Percentiles rank a stretch among this genome's conserved stretches.
Conservation (phyloP, 2,329 filamentous ascomycete species). For the Scorias spongiosa region DNA sequence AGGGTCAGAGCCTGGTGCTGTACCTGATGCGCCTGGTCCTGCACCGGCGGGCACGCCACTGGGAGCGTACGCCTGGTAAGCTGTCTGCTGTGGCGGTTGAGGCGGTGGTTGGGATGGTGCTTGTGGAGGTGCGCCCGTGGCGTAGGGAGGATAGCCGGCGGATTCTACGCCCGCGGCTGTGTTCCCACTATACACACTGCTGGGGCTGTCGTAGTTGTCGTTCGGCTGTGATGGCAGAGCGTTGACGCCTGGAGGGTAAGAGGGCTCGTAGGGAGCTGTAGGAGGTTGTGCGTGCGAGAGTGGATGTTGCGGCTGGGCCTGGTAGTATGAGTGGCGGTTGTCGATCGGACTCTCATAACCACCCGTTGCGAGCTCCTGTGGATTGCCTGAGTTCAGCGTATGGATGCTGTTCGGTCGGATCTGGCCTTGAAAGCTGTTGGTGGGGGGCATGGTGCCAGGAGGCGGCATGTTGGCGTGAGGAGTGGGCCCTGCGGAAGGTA, state of each 20-base stretch:
- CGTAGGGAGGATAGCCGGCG: neutral
- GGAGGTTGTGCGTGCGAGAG: slow-evolving; percentile 1
- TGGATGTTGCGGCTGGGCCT: slow-evolving; percentile 10
- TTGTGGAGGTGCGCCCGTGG: neutral
- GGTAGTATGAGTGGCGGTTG: slow-evolving; percentile 25
- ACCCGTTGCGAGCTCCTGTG: slow-evolving; percentile 32
- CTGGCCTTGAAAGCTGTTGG: slow-evolving; percentile 20
- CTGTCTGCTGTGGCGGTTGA: neutral
- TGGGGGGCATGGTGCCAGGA: slow-evolving; percentile 5
- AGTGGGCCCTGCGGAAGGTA: slow-evolving; percentile 21
- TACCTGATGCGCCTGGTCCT: neutral
- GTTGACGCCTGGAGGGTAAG: neutral
- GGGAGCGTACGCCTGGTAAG: neutral
- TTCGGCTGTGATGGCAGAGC: neutral
- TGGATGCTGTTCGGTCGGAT: slow-evolving; percentile 24
- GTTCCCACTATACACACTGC: neutral
- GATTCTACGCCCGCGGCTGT: neutral
- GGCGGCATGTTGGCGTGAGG: slow-evolving; percentile 19
- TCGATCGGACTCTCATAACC: slow-evolving; percentile 33
- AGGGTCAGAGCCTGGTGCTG: neutral
- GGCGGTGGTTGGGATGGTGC: neutral
- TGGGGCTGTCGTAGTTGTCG: neutral
- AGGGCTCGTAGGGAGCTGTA: neutral
- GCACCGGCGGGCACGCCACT: neutral
- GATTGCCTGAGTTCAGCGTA: slow-evolving; percentile 23